These are phyloP conservation scores for Saccharum officinarum DNA, from an alignment of 176 grass and related monocot species.

Conservation along the genomic window DNA sequence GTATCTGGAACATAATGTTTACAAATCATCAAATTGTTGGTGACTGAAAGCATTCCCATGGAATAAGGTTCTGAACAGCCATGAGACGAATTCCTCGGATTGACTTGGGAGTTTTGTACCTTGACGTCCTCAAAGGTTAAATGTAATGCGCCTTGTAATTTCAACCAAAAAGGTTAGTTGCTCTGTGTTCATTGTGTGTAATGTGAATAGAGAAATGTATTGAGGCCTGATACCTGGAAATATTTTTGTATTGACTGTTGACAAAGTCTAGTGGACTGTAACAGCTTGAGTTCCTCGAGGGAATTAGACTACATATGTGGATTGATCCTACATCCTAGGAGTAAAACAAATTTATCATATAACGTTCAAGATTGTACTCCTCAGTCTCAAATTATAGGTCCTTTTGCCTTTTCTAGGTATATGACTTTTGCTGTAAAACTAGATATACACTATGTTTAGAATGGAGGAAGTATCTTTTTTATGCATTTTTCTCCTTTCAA, in stretches of 20 bases:
- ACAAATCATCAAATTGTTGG: background rate
- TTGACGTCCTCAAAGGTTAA: background rate
- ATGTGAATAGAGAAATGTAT: background rate
- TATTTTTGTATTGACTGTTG: background rate
- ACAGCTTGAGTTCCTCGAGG: background rate
- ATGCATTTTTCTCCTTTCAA: no score
- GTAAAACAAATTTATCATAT: background rate
- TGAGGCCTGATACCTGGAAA: no score
- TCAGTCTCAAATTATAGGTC: background rate
- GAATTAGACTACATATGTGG: no score
- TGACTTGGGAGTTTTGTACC: background rate
- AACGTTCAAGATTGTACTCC: background rate
- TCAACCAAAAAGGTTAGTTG: background rate
- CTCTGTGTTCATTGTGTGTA: background rate
- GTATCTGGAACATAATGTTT: background rate
- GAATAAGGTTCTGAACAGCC: background rate
- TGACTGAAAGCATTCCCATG: slow-evolving; percentile 19
- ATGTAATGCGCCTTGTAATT: slow-evolving; percentile 4
- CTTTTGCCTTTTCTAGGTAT: background rate
- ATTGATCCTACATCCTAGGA: no score
- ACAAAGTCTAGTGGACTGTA: background rate
- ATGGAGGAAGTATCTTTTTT: no score
- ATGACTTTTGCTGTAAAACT: background rate
- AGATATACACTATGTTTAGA: background rate
- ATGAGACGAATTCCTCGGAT: background rate